These are phyloP conservation scores for Clavispora fructus DNA, from an alignment of 805 yeast genomes.

Conservation along the genomic window DNA sequence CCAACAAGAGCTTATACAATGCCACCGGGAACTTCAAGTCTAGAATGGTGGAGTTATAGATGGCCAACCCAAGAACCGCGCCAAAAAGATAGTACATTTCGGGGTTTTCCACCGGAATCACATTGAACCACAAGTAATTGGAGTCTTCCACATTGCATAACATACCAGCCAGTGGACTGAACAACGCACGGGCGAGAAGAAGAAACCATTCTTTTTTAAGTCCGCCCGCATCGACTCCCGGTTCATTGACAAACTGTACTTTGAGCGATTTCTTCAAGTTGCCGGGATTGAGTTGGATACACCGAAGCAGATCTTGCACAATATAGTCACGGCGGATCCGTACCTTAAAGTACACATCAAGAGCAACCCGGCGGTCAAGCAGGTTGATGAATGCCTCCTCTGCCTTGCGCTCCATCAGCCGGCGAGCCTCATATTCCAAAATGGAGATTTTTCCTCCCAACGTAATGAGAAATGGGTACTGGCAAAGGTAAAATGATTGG, in stretches of 20 bases:
- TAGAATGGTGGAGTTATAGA: slow-evolving; percentile 82
- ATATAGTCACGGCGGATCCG: slow-evolving; percentile 63
- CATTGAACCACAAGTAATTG: slow-evolving; percentile 68
- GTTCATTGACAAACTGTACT: slow-evolving; percentile 81
- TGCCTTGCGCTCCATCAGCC: slow-evolving; percentile 80
- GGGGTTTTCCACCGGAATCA: slow-evolving; percentile 35
- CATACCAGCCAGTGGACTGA: slow-evolving; percentile 64
- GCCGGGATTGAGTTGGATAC: slow-evolving; percentile 47
- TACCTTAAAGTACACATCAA: slow-evolving; percentile 66
- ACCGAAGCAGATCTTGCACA: slow-evolving; percentile 68
- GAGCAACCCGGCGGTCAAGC: slow-evolving; percentile 51
- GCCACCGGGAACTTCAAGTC: slow-evolving; percentile 75
- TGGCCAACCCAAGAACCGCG: slow-evolving; percentile 81
- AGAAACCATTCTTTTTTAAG: slow-evolving; percentile 91
- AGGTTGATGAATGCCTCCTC: slow-evolving; percentile 84
- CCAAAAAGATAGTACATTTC: slow-evolving; percentile 77
- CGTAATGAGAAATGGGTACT: slow-evolving; percentile 76
- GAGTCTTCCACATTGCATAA: slow-evolving; percentile 66
- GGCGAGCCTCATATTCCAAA: slow-evolving; percentile 73
- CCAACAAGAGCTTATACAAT: slow-evolving; percentile 68
- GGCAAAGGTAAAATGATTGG: slow-evolving; percentile 60
- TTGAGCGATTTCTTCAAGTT: slow-evolving; percentile 71
- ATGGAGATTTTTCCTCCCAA: slow-evolving; percentile 78
- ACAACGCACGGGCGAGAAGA: slow-evolving; percentile 62
- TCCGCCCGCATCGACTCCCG: slow-evolving; percentile 96